Percentiles rank a stretch among this genome's conserved stretches.
Evolutionary conservation across 2,329 filamentous ascomycete genomes (phyloP).

Genomic region (Ophiostoma piceae): DNA sequence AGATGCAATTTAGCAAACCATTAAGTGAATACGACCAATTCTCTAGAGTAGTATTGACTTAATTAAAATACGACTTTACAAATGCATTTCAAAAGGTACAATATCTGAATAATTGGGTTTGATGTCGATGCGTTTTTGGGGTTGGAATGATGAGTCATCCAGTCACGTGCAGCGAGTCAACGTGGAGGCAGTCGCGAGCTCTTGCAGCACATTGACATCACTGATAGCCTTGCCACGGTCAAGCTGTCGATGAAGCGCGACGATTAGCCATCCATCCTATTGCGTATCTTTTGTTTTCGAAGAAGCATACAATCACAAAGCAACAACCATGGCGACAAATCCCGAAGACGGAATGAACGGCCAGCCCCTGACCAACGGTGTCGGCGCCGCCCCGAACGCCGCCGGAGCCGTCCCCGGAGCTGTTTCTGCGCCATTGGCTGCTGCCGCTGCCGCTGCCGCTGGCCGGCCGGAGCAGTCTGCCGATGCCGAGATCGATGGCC

Average conservation of each 20-base stretch:
- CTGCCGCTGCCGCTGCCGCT: background rate
- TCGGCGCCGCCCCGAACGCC: background rate
- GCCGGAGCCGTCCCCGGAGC: background rate
- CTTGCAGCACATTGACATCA: background rate
- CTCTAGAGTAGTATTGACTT: background rate
- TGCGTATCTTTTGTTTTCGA: background rate
- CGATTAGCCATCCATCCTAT: background rate
- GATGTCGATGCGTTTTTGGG: background rate
- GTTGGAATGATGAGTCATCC: background rate
- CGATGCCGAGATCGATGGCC: slow-evolving; percentile 11
- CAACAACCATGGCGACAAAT: slow-evolving; percentile 9
- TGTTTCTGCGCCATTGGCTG: background rate
- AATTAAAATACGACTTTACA: background rate
- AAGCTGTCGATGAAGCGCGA: slow-evolving; percentile 22
- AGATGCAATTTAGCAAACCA: background rate
- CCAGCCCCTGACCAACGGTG: slow-evolving; percentile 22
- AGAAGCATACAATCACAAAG: background rate
- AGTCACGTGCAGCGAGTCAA: background rate
- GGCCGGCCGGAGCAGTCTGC: background rate
- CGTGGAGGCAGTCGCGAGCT: background rate
- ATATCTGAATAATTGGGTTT: background rate
- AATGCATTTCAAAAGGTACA: background rate
- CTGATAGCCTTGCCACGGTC: background rate
- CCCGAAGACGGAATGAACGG: slow-evolving; percentile 8
- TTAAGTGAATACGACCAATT: background rate